Evolutionary conservation across 139 green algal species (phyloP).

Genomic region (Dunaliella sp.): DNA sequence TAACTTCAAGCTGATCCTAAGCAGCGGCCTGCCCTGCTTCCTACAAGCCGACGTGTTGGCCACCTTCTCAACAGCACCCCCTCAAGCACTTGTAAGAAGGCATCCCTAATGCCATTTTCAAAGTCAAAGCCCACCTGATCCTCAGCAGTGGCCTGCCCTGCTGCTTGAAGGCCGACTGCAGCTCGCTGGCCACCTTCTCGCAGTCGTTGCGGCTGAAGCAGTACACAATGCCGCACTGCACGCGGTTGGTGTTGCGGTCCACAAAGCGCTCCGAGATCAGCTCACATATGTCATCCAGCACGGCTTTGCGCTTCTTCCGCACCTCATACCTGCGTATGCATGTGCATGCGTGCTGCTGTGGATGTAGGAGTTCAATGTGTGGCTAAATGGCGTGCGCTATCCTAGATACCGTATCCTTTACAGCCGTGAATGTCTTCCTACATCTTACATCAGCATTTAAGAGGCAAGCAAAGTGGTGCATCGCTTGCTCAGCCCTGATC

Average conservation of each 20-base stretch:
- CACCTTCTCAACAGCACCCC: too few relatives aligned
- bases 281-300: conserved; percentile 56
- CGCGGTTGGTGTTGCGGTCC: not conserved
- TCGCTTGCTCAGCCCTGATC: too few relatives aligned
- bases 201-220: conserved; percentile 81
- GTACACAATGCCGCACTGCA: conserved; percentile 91
- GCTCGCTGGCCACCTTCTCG: conserved; percentile 62
- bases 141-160: not conserved
- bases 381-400: too few relatives aligned
- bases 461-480: too few relatives aligned
- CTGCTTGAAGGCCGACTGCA: conserved; percentile 32
- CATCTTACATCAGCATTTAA: too few relatives aligned
- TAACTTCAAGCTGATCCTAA: not conserved
- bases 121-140: too few relatives aligned
- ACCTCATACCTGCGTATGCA: conserved; percentile 75
- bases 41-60: too few relatives aligned
- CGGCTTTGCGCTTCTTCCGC: conserved; percentile 70
- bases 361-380: too few relatives aligned
- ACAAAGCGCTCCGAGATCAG: conserved; percentile 43
- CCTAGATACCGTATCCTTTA: too few relatives aligned
- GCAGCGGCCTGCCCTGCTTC: not conserved
- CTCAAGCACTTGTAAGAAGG: too few relatives aligned
- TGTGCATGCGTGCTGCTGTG: not conserved
- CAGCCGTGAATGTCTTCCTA: too few relatives aligned
- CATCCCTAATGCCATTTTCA: too few relatives aligned